phyloP scores from a whole-genome alignment of 257 asterid genomes.

The Solanum clarkiae region DNA sequence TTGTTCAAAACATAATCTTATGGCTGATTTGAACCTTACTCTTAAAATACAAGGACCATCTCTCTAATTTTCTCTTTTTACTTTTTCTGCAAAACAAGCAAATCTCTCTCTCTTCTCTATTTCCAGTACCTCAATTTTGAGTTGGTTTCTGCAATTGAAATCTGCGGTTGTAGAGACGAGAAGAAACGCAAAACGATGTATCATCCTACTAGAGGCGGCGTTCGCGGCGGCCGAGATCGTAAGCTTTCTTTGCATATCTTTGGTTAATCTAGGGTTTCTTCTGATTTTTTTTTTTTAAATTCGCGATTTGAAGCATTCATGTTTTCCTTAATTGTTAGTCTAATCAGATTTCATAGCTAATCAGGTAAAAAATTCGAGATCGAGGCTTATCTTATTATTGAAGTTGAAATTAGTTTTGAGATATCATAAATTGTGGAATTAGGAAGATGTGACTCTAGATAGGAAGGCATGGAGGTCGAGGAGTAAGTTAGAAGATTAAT shows the following conservation, averaged over 20 bases:
- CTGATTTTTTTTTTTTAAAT: not conserved
- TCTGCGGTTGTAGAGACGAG: not conserved
- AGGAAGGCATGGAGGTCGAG: too few relatives aligned
- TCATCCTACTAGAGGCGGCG: slow-evolving; percentile 97
- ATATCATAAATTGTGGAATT: not conserved
- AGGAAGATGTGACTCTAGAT: not conserved
- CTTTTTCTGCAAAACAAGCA: not conserved
- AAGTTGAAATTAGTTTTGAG: not conserved
- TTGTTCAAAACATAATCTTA: not conserved
- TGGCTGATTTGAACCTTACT: not conserved
- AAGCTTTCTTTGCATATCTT: slow-evolving; percentile 14
- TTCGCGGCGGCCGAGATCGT: slow-evolving; percentile 99
- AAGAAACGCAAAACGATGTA: slow-evolving; percentile 32
- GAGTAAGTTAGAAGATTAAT: too few relatives aligned
- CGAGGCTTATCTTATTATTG: not conserved
- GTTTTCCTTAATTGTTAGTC: not conserved
- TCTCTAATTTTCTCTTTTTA: not conserved
- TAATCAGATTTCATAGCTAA: not conserved
- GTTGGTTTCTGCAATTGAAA: not conserved
- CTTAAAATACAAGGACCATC: not conserved
- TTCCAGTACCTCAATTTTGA: not conserved
- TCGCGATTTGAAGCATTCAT: not conserved
- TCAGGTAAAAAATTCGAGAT: not conserved
- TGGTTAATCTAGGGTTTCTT: slow-evolving; percentile 35
- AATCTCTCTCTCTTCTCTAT: not conserved